Evolutionary conservation across 1,284 basidiomycete species (phyloP), one percentile per base, ranked within the genome.

Genomic region (Uromyces viciae-fabae): DNA sequence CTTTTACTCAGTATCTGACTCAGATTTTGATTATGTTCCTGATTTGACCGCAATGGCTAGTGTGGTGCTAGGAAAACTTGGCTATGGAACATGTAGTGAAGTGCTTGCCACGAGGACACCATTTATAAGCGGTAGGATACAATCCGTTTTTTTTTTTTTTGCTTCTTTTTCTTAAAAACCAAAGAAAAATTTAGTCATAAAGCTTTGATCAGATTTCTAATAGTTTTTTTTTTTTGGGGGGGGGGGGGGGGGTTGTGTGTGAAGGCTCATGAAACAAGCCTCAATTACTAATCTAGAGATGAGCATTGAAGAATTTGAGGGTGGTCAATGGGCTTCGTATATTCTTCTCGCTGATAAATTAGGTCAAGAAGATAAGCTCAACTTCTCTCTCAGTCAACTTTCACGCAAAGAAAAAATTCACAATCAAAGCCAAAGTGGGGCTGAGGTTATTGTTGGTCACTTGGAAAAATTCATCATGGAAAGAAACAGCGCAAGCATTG

Each of bases 21-120:
- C 88, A n/a, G 92, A 93, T 86, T 93, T 89, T 83, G 89, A 92
- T 58, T 92, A 92, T 85, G 92, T 93, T 90, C 92, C 92, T 11
- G 91, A 93, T 85, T 84, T 93, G 82, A 92, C 90, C 33, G 91
- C 91, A 0, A 88, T 90, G 5, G 90, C 89, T 8, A 91, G 93
- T 84, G 91, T 92, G n/a, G 86, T 93, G 15, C 87, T 93, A 43
- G 92, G 92, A 33, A 93, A 93, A 86, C 86, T 93, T 83, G 85
- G 85, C 9, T 85, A 85, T 69, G 85, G 85, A 7, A 85, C 85
- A 8, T 85, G 85, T 76, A 84, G 83, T 49, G 84, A 85, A 71
- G 83, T 84, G 4, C 80, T 86, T 22, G 83, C 84, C 8, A 82
- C 83, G 31, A 75, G 79, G 40, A 83, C 82, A 14, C 83, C 82